A percentile compares a stretch with the other conserved stretches of the same genome.
Conservation (phyloP, 106 monocot genomes). For the Amphibolis antarctica region DNA sequence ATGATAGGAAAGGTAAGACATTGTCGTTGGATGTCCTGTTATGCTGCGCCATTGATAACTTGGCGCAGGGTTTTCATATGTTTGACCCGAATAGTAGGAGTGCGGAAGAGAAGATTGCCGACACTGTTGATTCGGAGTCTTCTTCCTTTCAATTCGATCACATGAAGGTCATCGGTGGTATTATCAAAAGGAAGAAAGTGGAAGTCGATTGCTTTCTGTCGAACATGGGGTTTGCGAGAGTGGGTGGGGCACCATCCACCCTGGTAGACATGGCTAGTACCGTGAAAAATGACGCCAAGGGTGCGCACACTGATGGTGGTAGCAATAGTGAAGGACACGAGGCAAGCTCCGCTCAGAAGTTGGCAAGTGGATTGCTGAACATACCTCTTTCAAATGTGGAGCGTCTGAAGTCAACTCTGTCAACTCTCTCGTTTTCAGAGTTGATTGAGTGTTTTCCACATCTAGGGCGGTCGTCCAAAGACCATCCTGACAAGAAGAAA, state of each 20-base stretch:
- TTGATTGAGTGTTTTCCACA: constrained; percentile 28
- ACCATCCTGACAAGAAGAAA: constrained; percentile 41
- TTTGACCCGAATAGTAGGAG: constrained; percentile 2
- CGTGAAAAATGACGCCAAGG: constrained; percentile 11
- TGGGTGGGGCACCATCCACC: constrained; percentile 20
- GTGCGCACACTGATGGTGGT: background rate
- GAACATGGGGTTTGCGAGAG: constrained; percentile 26
- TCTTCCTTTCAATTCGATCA: constrained; percentile 7
- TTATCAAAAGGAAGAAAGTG: constrained; percentile 13
- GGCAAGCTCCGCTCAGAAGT: constrained; percentile 13
- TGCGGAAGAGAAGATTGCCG: constrained; percentile 4
- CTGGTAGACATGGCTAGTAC: constrained; percentile 13
- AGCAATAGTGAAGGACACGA: constrained; percentile 10
- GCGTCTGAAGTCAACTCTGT: constrained; percentile 21
- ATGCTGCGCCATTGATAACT: constrained; percentile 12
- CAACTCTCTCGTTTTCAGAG: constrained; percentile 19
- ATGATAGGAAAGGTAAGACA: background rate
- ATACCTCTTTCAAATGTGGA: constrained; percentile 32
- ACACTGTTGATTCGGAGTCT: background rate
- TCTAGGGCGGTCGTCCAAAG: constrained; percentile 21
- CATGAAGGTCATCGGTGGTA: constrained; percentile 8
- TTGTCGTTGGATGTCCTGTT: constrained; percentile 13
- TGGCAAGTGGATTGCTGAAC: constrained; percentile 19
- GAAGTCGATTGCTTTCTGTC: constrained; percentile 19
- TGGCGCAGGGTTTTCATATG: constrained; percentile 17